phyloP scores from a whole-genome alignment of 2,329 filamentous ascomycete genomes.

The Cercospora nicotianae region DNA sequence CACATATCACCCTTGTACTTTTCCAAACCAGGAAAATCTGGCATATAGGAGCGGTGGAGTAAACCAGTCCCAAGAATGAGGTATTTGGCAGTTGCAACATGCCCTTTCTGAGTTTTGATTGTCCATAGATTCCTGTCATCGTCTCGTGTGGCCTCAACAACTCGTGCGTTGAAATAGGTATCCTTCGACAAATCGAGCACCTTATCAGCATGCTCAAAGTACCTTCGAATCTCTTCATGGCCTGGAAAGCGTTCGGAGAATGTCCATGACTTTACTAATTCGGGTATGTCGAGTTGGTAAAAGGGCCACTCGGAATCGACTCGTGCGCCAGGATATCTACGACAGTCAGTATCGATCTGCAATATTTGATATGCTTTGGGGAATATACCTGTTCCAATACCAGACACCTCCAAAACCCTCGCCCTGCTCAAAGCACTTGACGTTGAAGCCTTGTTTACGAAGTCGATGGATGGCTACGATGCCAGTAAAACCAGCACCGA shows the following conservation, averaged over 20 bases:
- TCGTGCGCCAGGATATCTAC: constrained; percentile 46
- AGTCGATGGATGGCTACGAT: constrained; percentile 42
- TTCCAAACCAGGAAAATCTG: constrained; percentile 40
- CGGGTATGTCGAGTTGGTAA: constrained; percentile 50
- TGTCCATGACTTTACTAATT: constrained; percentile 55
- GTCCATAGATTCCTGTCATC: constrained; percentile 51
- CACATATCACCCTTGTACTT: constrained; percentile 44
- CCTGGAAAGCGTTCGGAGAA: constrained; percentile 45
- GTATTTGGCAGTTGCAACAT: constrained; percentile 36
- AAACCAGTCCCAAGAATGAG: constrained; percentile 43
- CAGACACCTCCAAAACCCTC: constrained; percentile 42
- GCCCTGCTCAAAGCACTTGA: constrained; percentile 41
- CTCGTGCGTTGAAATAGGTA: constrained; percentile 57
- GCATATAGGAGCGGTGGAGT: constrained; percentile 42
- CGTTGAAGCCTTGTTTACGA: constrained; percentile 36
- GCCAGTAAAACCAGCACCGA: constrained; percentile 47
- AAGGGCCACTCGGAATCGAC: constrained; percentile 51
- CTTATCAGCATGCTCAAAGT: constrained; percentile 62
- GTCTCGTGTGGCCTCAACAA: constrained; percentile 55
- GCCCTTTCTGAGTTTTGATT: constrained; percentile 53
- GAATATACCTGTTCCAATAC: constrained; percentile 40
- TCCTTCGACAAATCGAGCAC: constrained; percentile 58
- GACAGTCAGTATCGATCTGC: not conserved
- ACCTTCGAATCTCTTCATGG: constrained; percentile 51
- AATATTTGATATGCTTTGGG: too few species aligned